Conservation (phyloP, 495 filamentous ascomycete species). For the Articulospora tetracladia region DNA sequence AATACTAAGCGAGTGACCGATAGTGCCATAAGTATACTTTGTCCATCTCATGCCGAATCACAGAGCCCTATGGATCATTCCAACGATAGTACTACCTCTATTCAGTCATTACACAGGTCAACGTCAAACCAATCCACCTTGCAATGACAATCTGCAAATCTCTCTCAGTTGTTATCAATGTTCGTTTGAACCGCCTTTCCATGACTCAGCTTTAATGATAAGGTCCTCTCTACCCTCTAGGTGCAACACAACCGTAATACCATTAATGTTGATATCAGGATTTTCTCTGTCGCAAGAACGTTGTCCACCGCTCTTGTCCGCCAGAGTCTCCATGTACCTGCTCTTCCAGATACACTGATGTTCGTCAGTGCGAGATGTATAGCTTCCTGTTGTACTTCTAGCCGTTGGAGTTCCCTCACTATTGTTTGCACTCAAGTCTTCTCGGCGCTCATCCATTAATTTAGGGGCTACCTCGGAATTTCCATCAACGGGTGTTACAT, state of each 20-base stretch:
- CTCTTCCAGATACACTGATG: constrained; percentile 34
- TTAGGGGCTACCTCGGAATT: neutral
- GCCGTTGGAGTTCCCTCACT: neutral
- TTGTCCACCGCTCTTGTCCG: neutral
- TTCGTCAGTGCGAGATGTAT: constrained; percentile 10
- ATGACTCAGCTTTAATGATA: constrained; percentile 29
- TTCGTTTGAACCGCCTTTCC: neutral
- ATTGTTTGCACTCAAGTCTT: neutral
- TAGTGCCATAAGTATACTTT: too few species aligned
- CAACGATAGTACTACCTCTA: too few species aligned
- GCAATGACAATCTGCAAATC: too few species aligned
- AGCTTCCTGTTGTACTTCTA: neutral
- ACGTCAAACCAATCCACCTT: too few species aligned
- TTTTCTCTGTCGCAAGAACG: constrained; percentile 13
- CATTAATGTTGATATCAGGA: constrained; percentile 32
- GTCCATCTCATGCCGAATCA: too few species aligned
- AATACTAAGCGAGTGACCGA: too few species aligned
- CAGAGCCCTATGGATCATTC: too few species aligned
- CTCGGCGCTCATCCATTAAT: neutral
- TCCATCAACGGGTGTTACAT: neutral
- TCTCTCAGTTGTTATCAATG: too few species aligned
- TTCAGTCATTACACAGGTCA: too few species aligned
- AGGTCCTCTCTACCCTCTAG: constrained; percentile 40
- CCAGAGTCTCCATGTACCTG: constrained; percentile 21
- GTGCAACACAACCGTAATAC: constrained; percentile 43